Base-by-base conservation (phyloP, 345 rosid species). In the Carallia pectinifolia region DNA sequence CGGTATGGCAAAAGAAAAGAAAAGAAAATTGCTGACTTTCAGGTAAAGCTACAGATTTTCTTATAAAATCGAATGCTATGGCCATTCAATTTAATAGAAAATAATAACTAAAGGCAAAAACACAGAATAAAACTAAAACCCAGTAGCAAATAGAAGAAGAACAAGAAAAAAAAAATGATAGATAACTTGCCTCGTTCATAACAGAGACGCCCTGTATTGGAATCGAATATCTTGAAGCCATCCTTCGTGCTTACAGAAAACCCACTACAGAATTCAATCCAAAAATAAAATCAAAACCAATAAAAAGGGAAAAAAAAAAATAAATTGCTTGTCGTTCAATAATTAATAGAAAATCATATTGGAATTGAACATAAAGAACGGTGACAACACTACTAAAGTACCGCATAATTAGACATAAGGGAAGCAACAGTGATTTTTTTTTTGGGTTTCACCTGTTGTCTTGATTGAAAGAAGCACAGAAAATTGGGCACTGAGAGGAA, bases 391-490 rank as follows among this genome's bases (percentile, higher is more conserved):
- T 4, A 16, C 9, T 17, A 54, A 39, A 55, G 50, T 33, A 53
- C 6, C n/a, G 19, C 19, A 33, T 4, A n/a, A 17, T 27, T 23
- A 33, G 13, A 4, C 17, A 17, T 2, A 15, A 6, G 12, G 17
- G 13, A 4, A 4, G 50, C 50, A 44, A 15, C 5, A 4, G 50
- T 13, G 50, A 2, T 44, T 44, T 15, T 44, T 44, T 13, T 44
- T 33, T 33, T 33, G 2, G 34, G 7, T 13, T 37, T 36, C 61
- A 88, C 98, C 85, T 89, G 75, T 79, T 85, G 79, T 93, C 94
- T 79, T 91, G 98, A 79, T 91, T 89, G 84, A 93, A 93, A 63
- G 98, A 89, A 79, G 86, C 97, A 67, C 83, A 82, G 64, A 85
- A 78, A 64, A 93, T 70, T 0, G 96, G 81, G 74, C 79, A 75